Evolutionary conservation across 2,329 filamentous ascomycete species (phyloP), one percentile per base, ranked within the genome.

Genomic region (Paecilomyces sp.): DNA sequence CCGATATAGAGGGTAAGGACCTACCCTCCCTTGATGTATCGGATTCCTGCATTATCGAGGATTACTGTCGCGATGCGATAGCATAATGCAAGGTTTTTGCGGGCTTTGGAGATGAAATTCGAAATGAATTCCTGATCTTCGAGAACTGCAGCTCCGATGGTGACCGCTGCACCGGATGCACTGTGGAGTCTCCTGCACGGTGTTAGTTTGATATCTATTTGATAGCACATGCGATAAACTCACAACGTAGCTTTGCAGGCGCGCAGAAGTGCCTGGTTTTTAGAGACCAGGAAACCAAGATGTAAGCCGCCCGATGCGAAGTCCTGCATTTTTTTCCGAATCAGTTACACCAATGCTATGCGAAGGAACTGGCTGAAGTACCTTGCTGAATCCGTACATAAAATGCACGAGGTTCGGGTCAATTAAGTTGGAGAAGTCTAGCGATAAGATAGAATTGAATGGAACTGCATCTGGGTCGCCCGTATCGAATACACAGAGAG

Each of bases 361-460:
- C 53, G 9, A 79, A 56, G 72, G 76, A 64, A 77, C 72, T 25
- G 76, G 74, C 11, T 34, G 3, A 8, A 63, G 25, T 66, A 69
- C 70, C 65, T 77, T 74, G 64, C 72, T 74, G 57, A 78, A 72
- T 0, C 76, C 76, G 55, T 76, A 78, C 3, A 83, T 64, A 1
- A 83, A 75, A 65, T 86, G 83, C 0, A 85, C 72, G 2, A 79
- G 74, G 15, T 68, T 66, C 2, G 76, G 71, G 57, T 85, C 77
- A 31, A 85, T 82, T 24, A 53, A 12, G 22, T 67, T 74, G 0
- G 67, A 59, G 0, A 72, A 69, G 33, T 79, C 70, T 13, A 83
- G 72, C 0, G 79, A 72, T 1, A 83, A 71, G 1, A 74, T 69
- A 0, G 80, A 83, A 3, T 74, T 74, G 60, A 84, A 84, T 0